Conservation (phyloP, 768 basidiomycete genomes). For the Boletus subparvulus region DNA sequence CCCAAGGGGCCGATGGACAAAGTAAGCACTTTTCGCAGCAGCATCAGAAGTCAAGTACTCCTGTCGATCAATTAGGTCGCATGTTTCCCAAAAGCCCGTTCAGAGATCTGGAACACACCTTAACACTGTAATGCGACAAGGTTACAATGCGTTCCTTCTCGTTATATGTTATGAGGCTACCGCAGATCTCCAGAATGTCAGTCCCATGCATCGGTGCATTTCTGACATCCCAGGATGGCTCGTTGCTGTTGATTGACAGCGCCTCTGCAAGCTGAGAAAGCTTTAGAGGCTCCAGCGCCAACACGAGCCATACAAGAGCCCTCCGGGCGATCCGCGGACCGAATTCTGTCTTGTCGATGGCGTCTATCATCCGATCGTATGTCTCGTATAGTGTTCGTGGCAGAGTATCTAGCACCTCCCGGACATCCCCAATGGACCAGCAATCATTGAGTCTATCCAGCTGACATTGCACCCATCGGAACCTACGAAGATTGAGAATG, state of each 20-base stretch:
- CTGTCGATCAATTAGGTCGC: not conserved
- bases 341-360: not conserved
- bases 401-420: not conserved
- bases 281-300: too few species aligned
- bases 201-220: too few species aligned
- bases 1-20: not conserved
- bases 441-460: not conserved
- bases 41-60: not conserved
- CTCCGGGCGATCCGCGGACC: too few species aligned
- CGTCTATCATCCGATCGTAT: not conserved
- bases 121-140: too few species aligned
- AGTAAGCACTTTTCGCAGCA: not conserved
- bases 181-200: too few species aligned
- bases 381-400: conserved; percentile 3
- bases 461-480: not conserved
- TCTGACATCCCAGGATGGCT: too few species aligned
- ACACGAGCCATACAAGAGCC: too few species aligned
- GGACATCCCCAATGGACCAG: not conserved
- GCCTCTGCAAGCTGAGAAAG: too few species aligned
- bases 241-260: too few species aligned
- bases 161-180: too few species aligned
- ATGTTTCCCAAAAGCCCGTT: not conserved
- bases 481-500: not conserved
- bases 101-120: not conserved
- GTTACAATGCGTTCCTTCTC: too few species aligned